These are phyloP conservation scores for Mycena galopus DNA, from an alignment of 768 basidiomycete genomes.

Conservation along the genomic window DNA sequence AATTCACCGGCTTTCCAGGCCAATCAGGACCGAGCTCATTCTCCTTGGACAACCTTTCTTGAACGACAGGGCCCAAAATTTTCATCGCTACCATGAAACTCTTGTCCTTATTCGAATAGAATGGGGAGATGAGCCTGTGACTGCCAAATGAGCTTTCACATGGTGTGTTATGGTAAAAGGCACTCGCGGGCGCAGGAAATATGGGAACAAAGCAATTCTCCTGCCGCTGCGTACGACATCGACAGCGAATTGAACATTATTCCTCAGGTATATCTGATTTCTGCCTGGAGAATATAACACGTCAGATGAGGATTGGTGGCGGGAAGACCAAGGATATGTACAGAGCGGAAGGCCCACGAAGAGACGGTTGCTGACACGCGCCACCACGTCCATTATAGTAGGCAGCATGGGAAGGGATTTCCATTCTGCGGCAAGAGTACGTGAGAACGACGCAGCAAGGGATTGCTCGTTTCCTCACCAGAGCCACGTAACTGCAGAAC, in stretches of 20 bases:
- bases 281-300: conserved; percentile 48
- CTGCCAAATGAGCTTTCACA: neutral
- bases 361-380: conserved; percentile 57
- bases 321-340: conserved; percentile 34
- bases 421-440: conserved; percentile 53
- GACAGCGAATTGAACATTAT: conserved; percentile 48
- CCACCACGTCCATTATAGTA: conserved; percentile 49
- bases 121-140: conserved; percentile 15
- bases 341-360: conserved; percentile 66
- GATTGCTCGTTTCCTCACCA: neutral
- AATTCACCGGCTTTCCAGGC: conserved; percentile 33
- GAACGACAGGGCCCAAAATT: conserved; percentile 18
- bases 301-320: neutral
- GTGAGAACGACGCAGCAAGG: neutral
- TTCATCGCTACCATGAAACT: neutral
- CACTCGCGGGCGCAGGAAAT: conserved; percentile 46
- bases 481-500: neutral
- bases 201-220: conserved; percentile 46
- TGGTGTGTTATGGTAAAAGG: neutral
- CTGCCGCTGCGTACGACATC: conserved; percentile 40
- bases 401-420: conserved; percentile 43
- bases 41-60: conserved; percentile 24
- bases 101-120: conserved; percentile 19
- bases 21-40: conserved; percentile 17
- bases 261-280: conserved; percentile 49